Percentiles rank a stretch among this genome's conserved stretches.
Conservation (phyloP, 306 rosid genomes). For the Prunus dulcis region DNA sequence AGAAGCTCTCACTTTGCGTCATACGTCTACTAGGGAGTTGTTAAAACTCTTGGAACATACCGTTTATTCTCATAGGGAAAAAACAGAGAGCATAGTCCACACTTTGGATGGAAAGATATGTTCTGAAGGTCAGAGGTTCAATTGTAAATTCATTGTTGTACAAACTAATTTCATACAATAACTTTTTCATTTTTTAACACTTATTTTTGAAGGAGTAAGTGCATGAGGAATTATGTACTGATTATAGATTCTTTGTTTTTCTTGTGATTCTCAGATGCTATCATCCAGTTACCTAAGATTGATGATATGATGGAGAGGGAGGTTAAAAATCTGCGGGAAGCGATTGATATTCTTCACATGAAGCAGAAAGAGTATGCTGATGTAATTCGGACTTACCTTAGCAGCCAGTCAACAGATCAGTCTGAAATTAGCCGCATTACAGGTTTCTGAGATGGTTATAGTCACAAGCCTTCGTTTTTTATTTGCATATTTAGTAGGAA, state of each 20-base stretch:
- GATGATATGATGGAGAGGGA: slow-evolving; percentile 81
- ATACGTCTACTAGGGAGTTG: slow-evolving; percentile 48
- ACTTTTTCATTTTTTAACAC: slow-evolving; percentile 9
- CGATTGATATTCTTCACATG: slow-evolving; percentile 53
- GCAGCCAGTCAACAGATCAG: slow-evolving; percentile 46
- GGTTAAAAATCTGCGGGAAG: slow-evolving; percentile 49
- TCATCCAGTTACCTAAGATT: slow-evolving; percentile 62
- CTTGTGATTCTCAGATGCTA: slow-evolving; percentile 59
- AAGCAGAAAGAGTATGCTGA: slow-evolving; percentile 64
- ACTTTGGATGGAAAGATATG: slow-evolving; percentile 45
- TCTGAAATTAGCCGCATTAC: slow-evolving; percentile 60
- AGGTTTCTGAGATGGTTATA: slow-evolving; percentile 43
- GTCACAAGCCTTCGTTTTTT: slow-evolving; percentile 1
- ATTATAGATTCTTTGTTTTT: slow-evolving; percentile 23
- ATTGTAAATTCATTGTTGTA: slow-evolving; percentile 13
- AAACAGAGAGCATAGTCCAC: slow-evolving; percentile 44
- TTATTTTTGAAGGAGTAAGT: slow-evolving; percentile 18
- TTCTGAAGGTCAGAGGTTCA: slow-evolving; percentile 65
- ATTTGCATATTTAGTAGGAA: background rate
- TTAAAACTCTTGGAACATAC: slow-evolving; percentile 55
- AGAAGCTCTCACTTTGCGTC: slow-evolving; percentile 70
- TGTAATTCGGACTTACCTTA: slow-evolving; percentile 42
- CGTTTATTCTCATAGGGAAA: slow-evolving; percentile 45
- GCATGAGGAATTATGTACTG: slow-evolving; percentile 21
- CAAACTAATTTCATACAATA: slow-evolving; percentile 2